Percentiles rank a stretch among this genome's conserved stretches.
phyloP scores from a whole-genome alignment of 176 grass and related monocot genomes.

The sorghum (Sorghum bicolor) region DNA sequence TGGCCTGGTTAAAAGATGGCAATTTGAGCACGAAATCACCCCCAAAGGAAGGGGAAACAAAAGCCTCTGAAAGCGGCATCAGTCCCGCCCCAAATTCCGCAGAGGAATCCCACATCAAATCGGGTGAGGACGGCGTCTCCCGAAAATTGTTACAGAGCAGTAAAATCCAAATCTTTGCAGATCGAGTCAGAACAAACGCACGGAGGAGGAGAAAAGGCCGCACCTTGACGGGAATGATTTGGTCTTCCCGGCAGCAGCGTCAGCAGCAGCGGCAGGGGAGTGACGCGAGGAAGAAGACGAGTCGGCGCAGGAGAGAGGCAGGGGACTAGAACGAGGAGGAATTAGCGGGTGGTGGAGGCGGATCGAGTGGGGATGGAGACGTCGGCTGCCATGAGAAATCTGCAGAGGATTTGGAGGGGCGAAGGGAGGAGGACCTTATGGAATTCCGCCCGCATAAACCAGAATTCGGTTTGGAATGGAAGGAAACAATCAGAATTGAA shows the following conservation, averaged over 20 bases:
- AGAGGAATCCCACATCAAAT: neutral
- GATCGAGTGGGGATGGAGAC: constrained; percentile 47
- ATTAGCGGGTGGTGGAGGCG: constrained; percentile 4
- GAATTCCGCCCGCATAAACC: neutral
- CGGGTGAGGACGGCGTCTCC: neutral
- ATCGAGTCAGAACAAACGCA: neutral
- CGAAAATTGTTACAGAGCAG: neutral
- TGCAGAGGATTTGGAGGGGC: neutral
- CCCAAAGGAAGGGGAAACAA: neutral
- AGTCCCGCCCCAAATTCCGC: neutral
- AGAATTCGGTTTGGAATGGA: neutral
- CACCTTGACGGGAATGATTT: constrained; percentile 19
- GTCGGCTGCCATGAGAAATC: constrained; percentile 61
- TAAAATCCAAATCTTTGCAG: neutral
- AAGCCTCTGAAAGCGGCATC: neutral
- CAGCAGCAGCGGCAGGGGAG: neutral
- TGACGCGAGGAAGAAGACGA: neutral
- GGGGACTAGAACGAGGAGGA: neutral
- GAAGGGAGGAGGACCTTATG: neutral
- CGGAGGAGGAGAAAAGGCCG: neutral
- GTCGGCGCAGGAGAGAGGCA: neutral
- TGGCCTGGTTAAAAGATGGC: neutral
- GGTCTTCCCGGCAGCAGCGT: neutral
- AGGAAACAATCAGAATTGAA: neutral
- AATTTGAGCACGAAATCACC: neutral